phyloP scores from a whole-genome alignment of 2,329 filamentous ascomycete genomes.

The Curvularia hawaiiensis region DNA sequence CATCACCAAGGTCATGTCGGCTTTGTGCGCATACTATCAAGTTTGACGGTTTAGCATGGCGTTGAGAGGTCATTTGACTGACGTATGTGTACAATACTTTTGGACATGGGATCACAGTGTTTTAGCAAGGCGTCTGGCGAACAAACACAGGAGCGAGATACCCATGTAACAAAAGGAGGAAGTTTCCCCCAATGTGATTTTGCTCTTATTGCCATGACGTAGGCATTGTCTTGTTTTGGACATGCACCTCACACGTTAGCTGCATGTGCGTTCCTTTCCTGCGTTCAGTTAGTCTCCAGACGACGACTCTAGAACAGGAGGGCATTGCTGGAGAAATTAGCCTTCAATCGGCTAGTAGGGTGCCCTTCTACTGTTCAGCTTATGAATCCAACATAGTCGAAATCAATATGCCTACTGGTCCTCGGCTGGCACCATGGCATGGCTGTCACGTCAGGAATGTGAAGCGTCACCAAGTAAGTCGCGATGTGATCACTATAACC shows the following conservation, averaged over 20 bases:
- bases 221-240: background rate
- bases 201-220: background rate
- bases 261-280: background rate
- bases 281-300: background rate
- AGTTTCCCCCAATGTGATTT: background rate
- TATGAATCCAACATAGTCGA: background rate
- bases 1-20: conserved; percentile 1
- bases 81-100: conserved; percentile 1
- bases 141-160: conserved; percentile 10
- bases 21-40: conserved; percentile 6
- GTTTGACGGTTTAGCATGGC: conserved; percentile 17
- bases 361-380: background rate
- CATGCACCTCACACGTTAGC: background rate
- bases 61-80: conserved; percentile 14
- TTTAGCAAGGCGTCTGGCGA: conserved; percentile 24
- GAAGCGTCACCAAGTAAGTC: background rate
- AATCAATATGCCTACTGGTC: background rate
- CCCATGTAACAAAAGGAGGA: conserved; percentile 9
- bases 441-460: background rate
- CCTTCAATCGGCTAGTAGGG: background rate
- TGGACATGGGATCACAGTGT: conserved; percentile 7
- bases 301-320: background rate
- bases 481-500: conserved; percentile 1
- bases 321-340: background rate
- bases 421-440: background rate